Evolutionary conservation across 768 basidiomycete genomes (phyloP), one percentile per base, ranked within the genome.

Genomic region (Harrya chromipes): DNA sequence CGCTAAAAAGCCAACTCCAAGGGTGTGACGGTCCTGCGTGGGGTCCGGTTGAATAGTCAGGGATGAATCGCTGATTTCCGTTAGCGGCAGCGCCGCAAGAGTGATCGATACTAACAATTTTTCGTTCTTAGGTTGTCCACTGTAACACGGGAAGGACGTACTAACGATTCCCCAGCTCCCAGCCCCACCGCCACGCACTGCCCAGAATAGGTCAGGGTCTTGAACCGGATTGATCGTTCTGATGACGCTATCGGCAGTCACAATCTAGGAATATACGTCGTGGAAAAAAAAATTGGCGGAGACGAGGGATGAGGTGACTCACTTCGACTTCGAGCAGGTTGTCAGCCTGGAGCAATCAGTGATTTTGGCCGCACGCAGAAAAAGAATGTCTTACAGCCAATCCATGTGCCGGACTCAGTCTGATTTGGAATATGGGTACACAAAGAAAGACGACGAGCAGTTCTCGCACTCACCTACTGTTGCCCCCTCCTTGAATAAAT

Each of bases 181-280:
- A 1, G 75, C 78, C 4, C 79, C 79, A 4, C 74, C 77, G 0
- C 79, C 79, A 35, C 80, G 68, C 20, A 81, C 55, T 0, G 80
- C 81, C 74, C 77, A 81, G 60, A 77, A 81, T 0, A 82, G 66
- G 44, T 80, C 76, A 7, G 65, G 14, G 55, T 79, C 67, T 40
- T 69, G 64, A 50, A 65, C 64, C 0, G 60, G 54, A 55, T 79
- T 81, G 29, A 69, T 72, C 2, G 55, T 70, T 39, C 74, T 60
- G 31, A 69, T 52, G 1, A 62, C 49, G 8, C 77, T 78, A 39
- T 68, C 62, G 0, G 78, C 63, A 17, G 68, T 74, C 9, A 81
- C 75, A 3, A 77, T 54, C 5, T 62, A 65, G 4, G 6, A 14
- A 29, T 36, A 10, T 2, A 27, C 1, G 9, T 19, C 16, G 13